Percentiles rank a stretch among this genome's conserved stretches.
These are phyloP conservation scores for Hypoxylon rickii DNA, from an alignment of 495 filamentous ascomycete genomes.

Conservation along the genomic window DNA sequence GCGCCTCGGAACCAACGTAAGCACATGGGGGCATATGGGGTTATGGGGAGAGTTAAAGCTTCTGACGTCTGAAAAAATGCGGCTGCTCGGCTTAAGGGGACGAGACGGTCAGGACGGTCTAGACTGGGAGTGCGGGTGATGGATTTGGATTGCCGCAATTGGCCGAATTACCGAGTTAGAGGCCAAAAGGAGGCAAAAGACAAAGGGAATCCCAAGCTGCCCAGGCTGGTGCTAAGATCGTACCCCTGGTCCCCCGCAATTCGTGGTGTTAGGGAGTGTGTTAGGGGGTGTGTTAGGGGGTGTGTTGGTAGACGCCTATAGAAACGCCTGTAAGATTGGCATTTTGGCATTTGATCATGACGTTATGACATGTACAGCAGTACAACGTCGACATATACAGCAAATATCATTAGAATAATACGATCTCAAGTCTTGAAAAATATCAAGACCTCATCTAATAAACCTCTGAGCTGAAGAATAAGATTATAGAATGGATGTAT, in stretches of 20 bases:
- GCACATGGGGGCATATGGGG: slow-evolving; percentile 5
- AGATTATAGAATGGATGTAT: no score
- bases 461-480: no score
- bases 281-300: slow-evolving; percentile 1
- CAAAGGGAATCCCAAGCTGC: slow-evolving; percentile 12
- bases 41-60: slow-evolving; percentile 5
- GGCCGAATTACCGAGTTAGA: slow-evolving; percentile 37
- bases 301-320: no score
- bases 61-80: slow-evolving; percentile 20
- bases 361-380: no score
- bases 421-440: background rate
- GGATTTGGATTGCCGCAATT: slow-evolving; percentile 33
- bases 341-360: slow-evolving; percentile 31
- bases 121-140: slow-evolving; percentile 5
- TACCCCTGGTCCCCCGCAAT: slow-evolving; percentile 32
- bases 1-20: slow-evolving; percentile 28
- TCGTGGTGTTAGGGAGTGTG: slow-evolving; percentile 6
- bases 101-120: slow-evolving; percentile 21
- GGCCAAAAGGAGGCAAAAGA: slow-evolving; percentile 13
- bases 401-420: no score
- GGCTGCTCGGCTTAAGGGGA: slow-evolving; percentile 37
- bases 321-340: no score
- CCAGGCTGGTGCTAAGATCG: slow-evolving; percentile 3
- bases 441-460: no score
- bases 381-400: no score